A percentile compares a stretch with the other conserved stretches of the same genome.
These are phyloP conservation scores for Musa balbisiana DNA, from an alignment of 202 grass and related monocot genomes.

Conservation along the genomic window DNA sequence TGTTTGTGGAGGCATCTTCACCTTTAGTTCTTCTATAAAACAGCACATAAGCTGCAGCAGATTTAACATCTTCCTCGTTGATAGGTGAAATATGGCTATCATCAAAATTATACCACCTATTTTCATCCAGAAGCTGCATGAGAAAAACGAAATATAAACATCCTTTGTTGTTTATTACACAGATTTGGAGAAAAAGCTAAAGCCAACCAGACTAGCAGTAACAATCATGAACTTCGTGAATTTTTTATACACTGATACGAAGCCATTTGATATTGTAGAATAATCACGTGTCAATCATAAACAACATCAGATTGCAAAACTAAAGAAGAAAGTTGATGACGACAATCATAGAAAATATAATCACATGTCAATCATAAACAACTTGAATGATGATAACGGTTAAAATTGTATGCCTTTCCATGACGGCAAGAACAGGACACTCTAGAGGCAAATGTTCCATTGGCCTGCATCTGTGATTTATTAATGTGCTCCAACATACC, in stretches of 20 bases:
- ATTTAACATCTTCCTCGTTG: slow-evolving; percentile 89
- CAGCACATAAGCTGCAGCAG: slow-evolving; percentile 92
- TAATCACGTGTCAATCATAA: too few relatives aligned
- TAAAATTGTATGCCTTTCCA: too few relatives aligned
- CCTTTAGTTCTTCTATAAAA: slow-evolving; percentile 82
- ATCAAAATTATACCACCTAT: slow-evolving; percentile 94
- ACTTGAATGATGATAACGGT: too few relatives aligned
- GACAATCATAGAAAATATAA: too few relatives aligned
- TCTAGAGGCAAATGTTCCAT: too few relatives aligned
- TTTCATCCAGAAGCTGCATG: slow-evolving; percentile 76
- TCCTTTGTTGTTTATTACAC: not conserved
- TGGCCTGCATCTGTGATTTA: not conserved
- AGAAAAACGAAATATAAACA: slow-evolving; percentile 11
- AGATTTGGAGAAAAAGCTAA: not conserved
- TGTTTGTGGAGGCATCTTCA: slow-evolving; percentile 44
- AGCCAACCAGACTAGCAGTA: not conserved
- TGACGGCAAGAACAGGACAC: too few relatives aligned
- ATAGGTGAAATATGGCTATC: slow-evolving; percentile 87
- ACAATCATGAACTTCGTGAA: not conserved
- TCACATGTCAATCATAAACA: too few relatives aligned
- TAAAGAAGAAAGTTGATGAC: too few relatives aligned
- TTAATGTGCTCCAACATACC: not conserved
- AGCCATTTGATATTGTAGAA: too few relatives aligned
- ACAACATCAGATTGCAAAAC: too few relatives aligned
- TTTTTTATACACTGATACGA: too few relatives aligned